Conservation (phyloP, 306 rosid species). For the Elaeagnus macrophylla region DNA sequence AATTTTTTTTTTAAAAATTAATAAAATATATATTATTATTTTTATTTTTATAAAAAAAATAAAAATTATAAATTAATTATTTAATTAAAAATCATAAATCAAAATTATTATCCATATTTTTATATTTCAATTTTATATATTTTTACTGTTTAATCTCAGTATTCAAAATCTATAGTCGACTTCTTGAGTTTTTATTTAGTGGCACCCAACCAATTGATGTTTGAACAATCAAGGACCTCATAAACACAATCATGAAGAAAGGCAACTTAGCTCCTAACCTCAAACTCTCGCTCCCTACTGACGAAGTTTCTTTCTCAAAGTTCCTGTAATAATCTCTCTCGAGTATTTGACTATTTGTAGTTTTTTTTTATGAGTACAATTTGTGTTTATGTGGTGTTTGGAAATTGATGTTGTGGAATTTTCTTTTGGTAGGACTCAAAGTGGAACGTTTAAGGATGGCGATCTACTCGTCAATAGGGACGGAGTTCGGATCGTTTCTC, state of each 20-base stretch:
- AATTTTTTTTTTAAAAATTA: too few relatives aligned
- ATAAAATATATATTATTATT: too few relatives aligned
- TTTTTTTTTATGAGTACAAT: neutral
- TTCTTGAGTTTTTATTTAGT: neutral
- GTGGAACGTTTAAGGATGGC: conserved; percentile 90
- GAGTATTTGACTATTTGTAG: neutral
- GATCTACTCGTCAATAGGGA: conserved; percentile 90
- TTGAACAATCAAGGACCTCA: neutral
- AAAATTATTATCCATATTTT: too few relatives aligned
- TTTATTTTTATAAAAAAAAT: too few relatives aligned
- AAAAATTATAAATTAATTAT: too few relatives aligned
- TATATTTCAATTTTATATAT: too few relatives aligned
- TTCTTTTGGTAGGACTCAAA: conserved; percentile 54
- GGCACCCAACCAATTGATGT: neutral
- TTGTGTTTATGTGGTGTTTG: conserved; percentile 7
- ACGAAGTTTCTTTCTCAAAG: conserved; percentile 51
- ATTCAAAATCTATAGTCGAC: too few relatives aligned
- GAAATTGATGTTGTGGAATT: conserved; percentile 19
- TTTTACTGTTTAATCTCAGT: too few relatives aligned
- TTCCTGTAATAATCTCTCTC: conserved; percentile 50
- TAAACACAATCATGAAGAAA: conserved; percentile 42
- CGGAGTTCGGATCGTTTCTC: conserved; percentile 84
- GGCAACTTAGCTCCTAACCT: conserved; percentile 52
- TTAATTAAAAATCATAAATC: too few relatives aligned
- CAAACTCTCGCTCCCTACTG: conserved; percentile 72